These are phyloP conservation scores for Chaetomiaceae sp. DNA, from an alignment of 2,329 filamentous ascomycete genomes.

Conservation along the genomic window DNA sequence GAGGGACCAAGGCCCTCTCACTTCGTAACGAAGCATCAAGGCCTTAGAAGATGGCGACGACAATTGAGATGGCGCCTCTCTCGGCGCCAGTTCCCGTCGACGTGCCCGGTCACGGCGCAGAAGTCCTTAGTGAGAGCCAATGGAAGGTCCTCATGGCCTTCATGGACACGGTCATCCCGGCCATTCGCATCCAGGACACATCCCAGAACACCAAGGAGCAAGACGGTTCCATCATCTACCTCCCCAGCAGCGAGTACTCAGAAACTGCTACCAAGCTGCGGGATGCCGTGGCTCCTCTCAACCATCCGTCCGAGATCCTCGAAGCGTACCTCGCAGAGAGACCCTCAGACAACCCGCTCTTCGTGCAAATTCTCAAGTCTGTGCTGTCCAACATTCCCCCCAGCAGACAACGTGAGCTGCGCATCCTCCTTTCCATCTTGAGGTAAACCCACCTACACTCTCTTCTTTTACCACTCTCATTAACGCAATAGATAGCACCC, in stretches of 20 bases:
- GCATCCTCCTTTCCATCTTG: slow-evolving; percentile 19
- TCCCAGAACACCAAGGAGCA: not conserved
- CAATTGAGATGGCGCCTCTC: slow-evolving; percentile 9
- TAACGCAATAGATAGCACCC: slow-evolving; percentile 45
- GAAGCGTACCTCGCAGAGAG: slow-evolving; percentile 26
- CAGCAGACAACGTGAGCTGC: slow-evolving; percentile 13
- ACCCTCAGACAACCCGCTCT: slow-evolving; percentile 21
- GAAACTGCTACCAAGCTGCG: slow-evolving; percentile 17
- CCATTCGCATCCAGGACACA: slow-evolving; percentile 19
- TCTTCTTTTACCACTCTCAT: not conserved
- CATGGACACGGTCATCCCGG: slow-evolving; percentile 25
- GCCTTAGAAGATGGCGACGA: not conserved
- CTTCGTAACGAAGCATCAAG: no score
- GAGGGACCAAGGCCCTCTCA: no score
- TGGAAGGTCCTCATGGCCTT: slow-evolving; percentile 27
- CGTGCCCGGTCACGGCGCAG: slow-evolving; percentile 7
- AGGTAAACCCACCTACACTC: slow-evolving; percentile 10
- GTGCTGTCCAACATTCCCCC: slow-evolving; percentile 22
- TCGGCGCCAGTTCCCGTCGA: slow-evolving; percentile 11
- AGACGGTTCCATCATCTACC: slow-evolving; percentile 11
- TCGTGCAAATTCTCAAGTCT: slow-evolving; percentile 22
- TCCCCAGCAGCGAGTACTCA: slow-evolving; percentile 21
- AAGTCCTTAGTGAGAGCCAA: slow-evolving; percentile 17
- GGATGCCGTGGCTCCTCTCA: slow-evolving; percentile 9
- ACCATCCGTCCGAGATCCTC: slow-evolving; percentile 11